These are phyloP conservation scores for Symbiotaphrina buchneri DNA, from an alignment of 495 filamentous ascomycete species.

Conservation along the genomic window DNA sequence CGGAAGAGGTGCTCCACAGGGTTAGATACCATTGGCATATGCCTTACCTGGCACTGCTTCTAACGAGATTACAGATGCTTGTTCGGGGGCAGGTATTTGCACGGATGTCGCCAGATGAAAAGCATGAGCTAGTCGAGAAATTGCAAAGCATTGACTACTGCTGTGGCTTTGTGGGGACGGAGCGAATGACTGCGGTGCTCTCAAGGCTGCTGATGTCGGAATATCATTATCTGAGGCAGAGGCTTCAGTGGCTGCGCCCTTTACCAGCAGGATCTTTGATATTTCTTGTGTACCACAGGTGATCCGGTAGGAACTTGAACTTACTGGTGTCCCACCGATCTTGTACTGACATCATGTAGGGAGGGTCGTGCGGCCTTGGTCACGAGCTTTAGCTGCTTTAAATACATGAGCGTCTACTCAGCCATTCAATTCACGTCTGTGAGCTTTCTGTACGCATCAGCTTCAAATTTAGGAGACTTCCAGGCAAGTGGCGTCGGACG, in stretches of 20 bases:
- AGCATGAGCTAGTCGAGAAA: slow-evolving; percentile 94
- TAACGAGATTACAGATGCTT: slow-evolving; percentile 38
- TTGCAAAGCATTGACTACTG: slow-evolving; percentile 93
- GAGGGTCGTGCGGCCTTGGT: slow-evolving; percentile 89
- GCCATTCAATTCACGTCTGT: slow-evolving; percentile 99
- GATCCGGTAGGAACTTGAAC: slow-evolving; percentile 32
- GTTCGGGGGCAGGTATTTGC: slow-evolving; percentile 86
- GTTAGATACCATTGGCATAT: slow-evolving; percentile 24
- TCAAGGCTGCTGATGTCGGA: slow-evolving; percentile 97
- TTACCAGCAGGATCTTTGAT: slow-evolving; percentile 89
- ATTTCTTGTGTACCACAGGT: slow-evolving; percentile 91
- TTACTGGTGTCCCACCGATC: not conserved
- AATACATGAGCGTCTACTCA: slow-evolving; percentile 98
- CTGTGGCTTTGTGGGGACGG: slow-evolving; percentile 90
- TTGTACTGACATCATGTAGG: slow-evolving; percentile 13
- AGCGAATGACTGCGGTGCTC: slow-evolving; percentile 92
- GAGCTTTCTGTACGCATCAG: slow-evolving; percentile 89
- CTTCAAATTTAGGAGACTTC: slow-evolving; percentile 91
- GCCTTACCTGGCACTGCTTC: not conserved
- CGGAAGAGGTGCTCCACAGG: slow-evolving; percentile 46
- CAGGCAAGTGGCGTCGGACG: slow-evolving; percentile 27
- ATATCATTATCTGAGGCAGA: slow-evolving; percentile 96
- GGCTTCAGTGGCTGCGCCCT: slow-evolving; percentile 91
- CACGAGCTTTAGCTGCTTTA: slow-evolving; percentile 98
- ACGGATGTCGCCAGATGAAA: slow-evolving; percentile 97